Evolutionary conservation across 164 flowering plant species (phyloP).

Genomic region (Liriodendron chinense): DNA sequence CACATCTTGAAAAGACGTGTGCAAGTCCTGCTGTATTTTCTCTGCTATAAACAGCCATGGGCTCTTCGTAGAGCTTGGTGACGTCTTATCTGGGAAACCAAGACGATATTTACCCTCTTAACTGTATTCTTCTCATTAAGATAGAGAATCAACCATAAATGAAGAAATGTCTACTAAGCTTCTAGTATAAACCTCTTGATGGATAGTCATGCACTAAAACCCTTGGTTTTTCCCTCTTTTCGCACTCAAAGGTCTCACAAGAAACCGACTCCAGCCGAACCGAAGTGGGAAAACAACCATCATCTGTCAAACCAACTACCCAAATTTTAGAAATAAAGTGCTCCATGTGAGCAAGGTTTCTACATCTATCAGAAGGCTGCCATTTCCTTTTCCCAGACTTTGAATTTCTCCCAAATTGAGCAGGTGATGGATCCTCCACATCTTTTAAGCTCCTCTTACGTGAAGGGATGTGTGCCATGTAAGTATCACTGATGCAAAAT

Average conservation of each 20-base stretch:
- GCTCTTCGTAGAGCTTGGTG: constrained; percentile 9
- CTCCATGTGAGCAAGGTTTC: constrained; percentile 27
- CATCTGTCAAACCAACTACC: constrained; percentile 28
- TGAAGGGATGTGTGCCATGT: constrained; percentile 59
- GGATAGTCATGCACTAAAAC: constrained; percentile 18
- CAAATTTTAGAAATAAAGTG: constrained; percentile 30
- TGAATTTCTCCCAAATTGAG: constrained; percentile 16
- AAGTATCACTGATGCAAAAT: background rate
- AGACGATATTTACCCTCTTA: constrained; percentile 1
- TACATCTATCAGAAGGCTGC: constrained; percentile 9
- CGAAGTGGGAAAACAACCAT: constrained; percentile 23
- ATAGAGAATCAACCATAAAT: background rate
- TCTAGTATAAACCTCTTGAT: constrained; percentile 23
- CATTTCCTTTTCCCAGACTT: constrained; percentile 16
- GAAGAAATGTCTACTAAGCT: background rate
- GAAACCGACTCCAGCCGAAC: constrained; percentile 35
- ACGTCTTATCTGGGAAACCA: constrained; percentile 14
- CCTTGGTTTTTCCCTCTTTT: constrained; percentile 30
- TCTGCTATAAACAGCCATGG: constrained; percentile 31
- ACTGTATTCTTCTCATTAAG: background rate
- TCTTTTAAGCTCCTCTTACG: constrained; percentile 38
- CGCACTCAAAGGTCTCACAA: constrained; percentile 24
- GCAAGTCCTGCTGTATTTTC: constrained; percentile 29
- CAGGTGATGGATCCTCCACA: constrained; percentile 16
- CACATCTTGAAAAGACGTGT: constrained; percentile 26